Percentiles rank a stretch among this genome's conserved stretches.
Conservation (phyloP, 139 green algal species). For the Chlorella sp. region DNA sequence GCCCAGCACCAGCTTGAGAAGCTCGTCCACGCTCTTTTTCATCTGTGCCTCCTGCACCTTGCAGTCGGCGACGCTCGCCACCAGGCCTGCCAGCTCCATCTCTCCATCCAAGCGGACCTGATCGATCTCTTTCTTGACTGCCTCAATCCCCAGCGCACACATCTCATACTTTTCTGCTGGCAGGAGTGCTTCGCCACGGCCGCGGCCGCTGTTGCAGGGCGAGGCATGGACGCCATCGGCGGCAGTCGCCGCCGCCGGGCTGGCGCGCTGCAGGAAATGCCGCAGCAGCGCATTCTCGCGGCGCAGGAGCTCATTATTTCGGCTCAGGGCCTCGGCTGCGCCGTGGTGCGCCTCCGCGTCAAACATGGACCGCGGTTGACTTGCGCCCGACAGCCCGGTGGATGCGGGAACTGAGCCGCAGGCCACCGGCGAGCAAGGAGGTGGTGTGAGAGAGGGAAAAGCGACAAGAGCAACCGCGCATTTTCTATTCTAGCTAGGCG, state of each 20-base stretch:
- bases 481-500: too few species aligned
- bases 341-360: neutral
- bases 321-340: neutral
- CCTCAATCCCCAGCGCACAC: neutral
- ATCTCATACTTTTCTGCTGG: constrained; percentile 19
- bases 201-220: neutral
- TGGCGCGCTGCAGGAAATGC: neutral
- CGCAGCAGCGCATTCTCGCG: neutral
- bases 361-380: neutral
- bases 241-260: neutral
- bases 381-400: neutral
- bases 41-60: neutral
- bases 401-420: neutral
- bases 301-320: neutral
- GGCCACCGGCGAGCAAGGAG: neutral
- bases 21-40: neutral
- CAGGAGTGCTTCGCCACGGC: neutral
- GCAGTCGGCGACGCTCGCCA: neutral
- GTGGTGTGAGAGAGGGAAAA: neutral
- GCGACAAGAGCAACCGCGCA: neutral
- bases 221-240: too few species aligned
- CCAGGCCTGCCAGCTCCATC: constrained; percentile 2
- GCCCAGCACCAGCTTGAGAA: neutral
- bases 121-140: neutral
- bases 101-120: neutral